phyloP scores from a whole-genome alignment of 306 rosid genomes.

The Lagenaria siceraria region DNA sequence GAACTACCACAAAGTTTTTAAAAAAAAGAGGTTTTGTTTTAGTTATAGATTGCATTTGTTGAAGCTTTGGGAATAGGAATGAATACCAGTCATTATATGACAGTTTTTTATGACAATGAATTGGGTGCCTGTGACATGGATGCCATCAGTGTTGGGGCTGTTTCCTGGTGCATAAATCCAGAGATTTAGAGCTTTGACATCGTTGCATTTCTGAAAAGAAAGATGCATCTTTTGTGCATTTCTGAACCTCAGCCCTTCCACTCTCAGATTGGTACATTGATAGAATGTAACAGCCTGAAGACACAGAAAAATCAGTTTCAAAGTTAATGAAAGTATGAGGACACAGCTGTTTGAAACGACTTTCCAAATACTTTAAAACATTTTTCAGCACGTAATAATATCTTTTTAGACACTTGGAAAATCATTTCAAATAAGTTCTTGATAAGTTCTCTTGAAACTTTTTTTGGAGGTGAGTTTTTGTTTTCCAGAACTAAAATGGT shows the following conservation, averaged over 20 bases:
- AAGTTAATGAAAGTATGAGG: neutral
- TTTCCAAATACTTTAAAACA: too few relatives aligned
- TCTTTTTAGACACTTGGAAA: too few relatives aligned
- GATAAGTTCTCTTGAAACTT: neutral
- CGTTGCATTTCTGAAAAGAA: conserved; percentile 28
- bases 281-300: conserved; percentile 60
- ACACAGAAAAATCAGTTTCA: conserved; percentile 1
- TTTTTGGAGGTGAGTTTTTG: neutral
- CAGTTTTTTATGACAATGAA: conserved; percentile 28
- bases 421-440: too few relatives aligned
- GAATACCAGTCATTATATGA: conserved; percentile 51
- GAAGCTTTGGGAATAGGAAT: neutral
- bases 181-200: conserved; percentile 36
- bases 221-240: conserved; percentile 81
- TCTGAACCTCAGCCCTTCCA: conserved; percentile 23
- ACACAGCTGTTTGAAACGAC: neutral
- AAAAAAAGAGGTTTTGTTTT: neutral
- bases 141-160: conserved; percentile 93
- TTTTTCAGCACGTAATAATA: too few relatives aligned
- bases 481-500: neutral
- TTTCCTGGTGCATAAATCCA: conserved; percentile 42
- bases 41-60: neutral
- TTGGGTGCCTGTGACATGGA: conserved; percentile 50
- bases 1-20: neutral
- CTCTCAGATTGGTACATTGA: conserved; percentile 33